Evolutionary conservation across 768 basidiomycete species (phyloP).

Genomic region (Sarcodon aspratus): DNA sequence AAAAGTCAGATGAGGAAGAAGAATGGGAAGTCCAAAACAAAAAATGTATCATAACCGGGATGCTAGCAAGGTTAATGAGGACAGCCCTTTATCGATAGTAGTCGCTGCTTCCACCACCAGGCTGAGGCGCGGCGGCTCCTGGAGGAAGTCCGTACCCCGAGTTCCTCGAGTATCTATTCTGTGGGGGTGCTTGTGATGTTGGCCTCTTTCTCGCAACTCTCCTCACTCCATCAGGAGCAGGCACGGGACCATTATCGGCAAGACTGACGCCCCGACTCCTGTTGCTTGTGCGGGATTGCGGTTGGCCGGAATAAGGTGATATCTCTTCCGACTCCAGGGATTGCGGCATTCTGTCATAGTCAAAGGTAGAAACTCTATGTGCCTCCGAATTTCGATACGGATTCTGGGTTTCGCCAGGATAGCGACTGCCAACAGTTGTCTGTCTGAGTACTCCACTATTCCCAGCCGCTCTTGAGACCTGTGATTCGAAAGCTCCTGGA

Average conservation of each 20-base stretch:
- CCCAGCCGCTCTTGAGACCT: slow-evolving; percentile 18
- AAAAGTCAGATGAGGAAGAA: background rate
- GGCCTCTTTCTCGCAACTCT: slow-evolving; percentile 63
- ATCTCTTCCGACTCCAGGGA: slow-evolving; percentile 25
- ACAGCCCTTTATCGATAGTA: slow-evolving; percentile 1
- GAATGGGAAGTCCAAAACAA: background rate
- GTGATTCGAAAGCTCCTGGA: slow-evolving; percentile 8
- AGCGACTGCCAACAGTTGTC: slow-evolving; percentile 22
- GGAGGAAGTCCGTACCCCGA: slow-evolving; percentile 45
- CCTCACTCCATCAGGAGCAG: slow-evolving; percentile 66
- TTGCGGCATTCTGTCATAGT: slow-evolving; percentile 16
- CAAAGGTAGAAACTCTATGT: slow-evolving; percentile 20
- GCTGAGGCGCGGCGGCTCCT: slow-evolving; percentile 48
- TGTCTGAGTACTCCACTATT: slow-evolving; percentile 30
- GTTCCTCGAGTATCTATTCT: slow-evolving; percentile 67
- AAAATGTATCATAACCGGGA: background rate
- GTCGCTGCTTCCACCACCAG: slow-evolving; percentile 8
- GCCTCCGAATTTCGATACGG: slow-evolving; percentile 46
- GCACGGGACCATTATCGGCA: slow-evolving; percentile 76
- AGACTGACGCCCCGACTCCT: slow-evolving; percentile 58
- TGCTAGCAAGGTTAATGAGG: background rate
- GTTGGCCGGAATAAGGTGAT: slow-evolving; percentile 8
- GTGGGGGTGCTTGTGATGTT: slow-evolving; percentile 43
- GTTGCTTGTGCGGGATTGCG: slow-evolving; percentile 2
- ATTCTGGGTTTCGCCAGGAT: slow-evolving; percentile 38